Percentiles rank a stretch among this genome's conserved stretches.
Evolutionary conservation across 805 yeast species (phyloP).

Genomic region (Lipomyces chichibuensis): DNA sequence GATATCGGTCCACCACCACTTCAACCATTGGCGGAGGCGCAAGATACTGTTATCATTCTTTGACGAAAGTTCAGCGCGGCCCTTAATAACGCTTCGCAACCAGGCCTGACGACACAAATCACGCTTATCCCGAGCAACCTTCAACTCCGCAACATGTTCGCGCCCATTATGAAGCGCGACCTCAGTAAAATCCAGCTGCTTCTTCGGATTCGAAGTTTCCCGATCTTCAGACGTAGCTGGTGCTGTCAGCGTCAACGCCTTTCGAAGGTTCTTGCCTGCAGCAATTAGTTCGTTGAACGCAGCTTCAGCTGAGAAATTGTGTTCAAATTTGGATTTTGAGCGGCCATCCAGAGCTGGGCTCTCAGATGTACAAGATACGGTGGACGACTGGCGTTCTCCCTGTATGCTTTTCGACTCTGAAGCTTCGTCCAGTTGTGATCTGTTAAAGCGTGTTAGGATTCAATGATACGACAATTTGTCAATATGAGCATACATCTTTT

Average conservation of each 20-base stretch:
- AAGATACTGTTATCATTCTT: constrained; percentile 22
- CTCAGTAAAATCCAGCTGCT: constrained; percentile 30
- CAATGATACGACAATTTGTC: background rate
- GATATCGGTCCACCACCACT: constrained; percentile 39
- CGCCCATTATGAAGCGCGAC: constrained; percentile 30
- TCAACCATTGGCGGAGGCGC: constrained; percentile 36
- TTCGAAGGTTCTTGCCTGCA: constrained; percentile 18
- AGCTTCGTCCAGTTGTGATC: background rate
- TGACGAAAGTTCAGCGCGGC: constrained; percentile 37
- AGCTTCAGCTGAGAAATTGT: constrained; percentile 35
- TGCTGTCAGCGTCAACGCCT: constrained; percentile 8
- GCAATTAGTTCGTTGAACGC: constrained; percentile 33
- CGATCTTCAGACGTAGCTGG: constrained; percentile 22
- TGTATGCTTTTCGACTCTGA: background rate
- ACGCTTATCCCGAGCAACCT: constrained; percentile 18
- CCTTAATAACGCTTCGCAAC: constrained; percentile 32
- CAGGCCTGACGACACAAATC: constrained; percentile 26
- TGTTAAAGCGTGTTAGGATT: background rate
- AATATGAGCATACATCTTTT: background rate
- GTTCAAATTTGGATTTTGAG: constrained; percentile 31
- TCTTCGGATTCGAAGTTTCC: constrained; percentile 21
- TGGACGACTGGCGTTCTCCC: background rate
- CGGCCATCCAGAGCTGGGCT: background rate
- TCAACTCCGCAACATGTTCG: constrained; percentile 22
- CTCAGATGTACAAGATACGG: background rate